Evolutionary conservation across 495 filamentous ascomycete genomes (phyloP).

Genomic region (Penicillium angulare): DNA sequence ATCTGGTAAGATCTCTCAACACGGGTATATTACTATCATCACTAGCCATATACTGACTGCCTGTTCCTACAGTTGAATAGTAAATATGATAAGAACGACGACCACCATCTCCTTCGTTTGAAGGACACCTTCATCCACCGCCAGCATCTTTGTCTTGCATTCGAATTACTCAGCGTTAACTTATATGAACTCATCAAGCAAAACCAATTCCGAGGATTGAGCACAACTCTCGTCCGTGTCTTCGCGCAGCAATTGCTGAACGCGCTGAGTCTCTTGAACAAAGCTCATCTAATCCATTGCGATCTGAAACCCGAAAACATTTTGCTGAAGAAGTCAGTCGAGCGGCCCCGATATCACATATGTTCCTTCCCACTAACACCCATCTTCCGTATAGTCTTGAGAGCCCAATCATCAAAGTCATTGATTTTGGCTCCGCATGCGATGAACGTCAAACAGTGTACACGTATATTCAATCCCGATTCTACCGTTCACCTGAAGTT

Average conservation of each 20-base stretch:
- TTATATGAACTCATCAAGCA: conserved; percentile 99
- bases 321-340: conserved; percentile 80
- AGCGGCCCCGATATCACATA: too few relatives aligned
- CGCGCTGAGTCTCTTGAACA: conserved; percentile 88
- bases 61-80: conserved; percentile 72
- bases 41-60: conserved; percentile 22
- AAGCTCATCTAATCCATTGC: conserved; percentile 96
- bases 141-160: conserved; percentile 96
- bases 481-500: conserved; percentile 97
- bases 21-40: not conserved
- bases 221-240: conserved; percentile 95
- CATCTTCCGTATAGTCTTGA: conserved; percentile 66
- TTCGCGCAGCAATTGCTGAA: conserved; percentile 97
- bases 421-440: conserved; percentile 98
- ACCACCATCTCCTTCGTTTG: conserved; percentile 92
- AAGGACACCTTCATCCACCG: conserved; percentile 99
- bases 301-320: conserved; percentile 99
- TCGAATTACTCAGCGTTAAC: conserved; percentile 96
- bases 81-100: conserved; percentile 98
- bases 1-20: conserved; percentile 63
- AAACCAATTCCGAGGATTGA: conserved; percentile 97
- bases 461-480: conserved; percentile 98
- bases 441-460: conserved; percentile 99
- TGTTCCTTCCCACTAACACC: not conserved
- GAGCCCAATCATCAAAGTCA: conserved; percentile 99